phyloP scores from a whole-genome alignment of 495 filamentous ascomycete species.

The Aeminium ludgeri region DNA sequence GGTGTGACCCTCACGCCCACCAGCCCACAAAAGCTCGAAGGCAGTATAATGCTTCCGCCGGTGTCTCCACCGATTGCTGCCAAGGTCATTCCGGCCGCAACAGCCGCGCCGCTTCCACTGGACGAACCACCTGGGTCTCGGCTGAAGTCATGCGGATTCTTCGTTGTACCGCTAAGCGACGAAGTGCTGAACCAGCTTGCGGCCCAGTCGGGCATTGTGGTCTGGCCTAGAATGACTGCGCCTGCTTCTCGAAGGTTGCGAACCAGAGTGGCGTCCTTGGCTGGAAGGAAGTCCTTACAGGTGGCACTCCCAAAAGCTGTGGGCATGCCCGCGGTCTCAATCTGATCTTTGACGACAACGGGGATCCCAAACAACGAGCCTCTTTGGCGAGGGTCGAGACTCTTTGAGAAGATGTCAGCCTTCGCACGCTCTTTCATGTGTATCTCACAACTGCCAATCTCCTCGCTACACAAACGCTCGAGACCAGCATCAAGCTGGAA shows the following conservation, averaged over 20 bases:
- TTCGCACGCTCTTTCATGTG: background rate
- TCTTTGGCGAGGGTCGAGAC: background rate
- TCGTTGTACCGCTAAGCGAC: conserved; percentile 21
- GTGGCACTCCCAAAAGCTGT: conserved; percentile 12
- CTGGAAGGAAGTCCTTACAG: conserved; percentile 1
- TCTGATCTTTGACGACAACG: conserved; percentile 20
- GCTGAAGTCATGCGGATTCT: conserved; percentile 19
- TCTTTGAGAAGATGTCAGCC: background rate
- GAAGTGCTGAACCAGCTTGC: conserved; percentile 19
- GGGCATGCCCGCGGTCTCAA: conserved; percentile 18
- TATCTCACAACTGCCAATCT: too few species aligned
- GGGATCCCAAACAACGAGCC: conserved; percentile 21
- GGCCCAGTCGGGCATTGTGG: conserved; percentile 14
- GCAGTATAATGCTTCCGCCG: conserved; percentile 6
- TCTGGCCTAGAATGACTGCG: conserved; percentile 7
- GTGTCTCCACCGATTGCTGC: conserved; percentile 20
- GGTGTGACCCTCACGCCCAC: conserved; percentile 11
- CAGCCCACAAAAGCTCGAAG: conserved; percentile 7
- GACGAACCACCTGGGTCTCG: conserved; percentile 18
- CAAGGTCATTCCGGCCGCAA: conserved; percentile 16
- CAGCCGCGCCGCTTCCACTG: conserved; percentile 17
- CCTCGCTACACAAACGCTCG: too few species aligned
- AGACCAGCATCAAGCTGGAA: too few species aligned
- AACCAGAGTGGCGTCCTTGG: conserved; percentile 5
- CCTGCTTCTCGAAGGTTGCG: conserved; percentile 4